A percentile compares a stretch with the other conserved stretches of the same genome.
These are phyloP conservation scores for Cyberlindnera galapagoensis DNA, from an alignment of 805 yeast genomes.

Conservation along the genomic window DNA sequence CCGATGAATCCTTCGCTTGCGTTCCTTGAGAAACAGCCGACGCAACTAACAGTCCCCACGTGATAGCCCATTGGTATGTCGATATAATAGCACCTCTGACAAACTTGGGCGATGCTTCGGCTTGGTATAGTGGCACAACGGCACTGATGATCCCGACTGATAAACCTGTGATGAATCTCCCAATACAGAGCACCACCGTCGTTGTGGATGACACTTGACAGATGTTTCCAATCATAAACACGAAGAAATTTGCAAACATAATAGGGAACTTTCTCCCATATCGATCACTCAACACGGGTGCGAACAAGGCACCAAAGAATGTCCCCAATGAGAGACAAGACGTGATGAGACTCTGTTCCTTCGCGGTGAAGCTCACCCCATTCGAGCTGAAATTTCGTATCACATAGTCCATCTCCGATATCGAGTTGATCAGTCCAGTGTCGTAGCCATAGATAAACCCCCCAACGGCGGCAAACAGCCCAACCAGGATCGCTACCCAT, in stretches of 20 bases:
- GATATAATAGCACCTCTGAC: conserved; percentile 78
- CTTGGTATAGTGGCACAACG: conserved; percentile 75
- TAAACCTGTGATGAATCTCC: conserved; percentile 65
- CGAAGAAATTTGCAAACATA: conserved; percentile 49
- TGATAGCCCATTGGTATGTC: conserved; percentile 84
- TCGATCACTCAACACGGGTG: conserved; percentile 61
- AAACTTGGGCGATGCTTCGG: conserved; percentile 77
- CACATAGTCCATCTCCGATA: conserved; percentile 71
- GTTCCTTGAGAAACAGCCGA: conserved; percentile 81
- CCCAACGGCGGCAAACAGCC: conserved; percentile 81
- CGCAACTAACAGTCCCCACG: conserved; percentile 76
- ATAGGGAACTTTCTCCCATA: conserved; percentile 68
- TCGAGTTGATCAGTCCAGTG: conserved; percentile 78
- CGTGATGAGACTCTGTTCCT: conserved; percentile 64
- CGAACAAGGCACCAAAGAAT: conserved; percentile 55
- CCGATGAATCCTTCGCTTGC: conserved; percentile 41
- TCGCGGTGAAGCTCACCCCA: conserved; percentile 42
- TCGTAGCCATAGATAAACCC: conserved; percentile 89
- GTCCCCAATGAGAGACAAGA: conserved; percentile 82
- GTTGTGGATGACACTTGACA: conserved; percentile 54
- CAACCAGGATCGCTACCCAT: conserved; percentile 64
- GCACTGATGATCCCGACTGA: conserved; percentile 79
- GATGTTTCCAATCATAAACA: conserved; percentile 67
- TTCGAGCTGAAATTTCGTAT: conserved; percentile 46
- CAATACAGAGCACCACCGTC: conserved; percentile 53